Base-by-base conservation (phyloP, 805 yeast species). In the Barnettozyma californica region DNA sequence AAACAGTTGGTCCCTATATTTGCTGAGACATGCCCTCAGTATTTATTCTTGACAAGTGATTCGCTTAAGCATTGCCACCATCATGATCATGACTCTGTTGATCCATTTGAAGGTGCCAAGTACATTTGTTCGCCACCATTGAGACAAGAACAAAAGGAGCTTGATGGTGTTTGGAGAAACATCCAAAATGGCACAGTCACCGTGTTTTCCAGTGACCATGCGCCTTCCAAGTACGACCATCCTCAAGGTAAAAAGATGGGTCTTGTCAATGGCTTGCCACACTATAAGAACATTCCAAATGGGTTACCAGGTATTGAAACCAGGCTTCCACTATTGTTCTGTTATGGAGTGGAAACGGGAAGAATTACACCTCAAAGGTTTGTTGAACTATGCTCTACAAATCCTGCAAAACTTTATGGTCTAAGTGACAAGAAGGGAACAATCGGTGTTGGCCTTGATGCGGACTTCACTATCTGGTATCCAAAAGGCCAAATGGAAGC, bases 11-110 rank as follows among this genome's bases (percentile, higher is more conserved):
- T 65, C 20, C 77, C 78, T n/a, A 64, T 75, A 4, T 70, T 62
- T 53, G 76, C 77, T 7, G 78, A 75, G 53, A 74, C 80, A 1
- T 75, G 80, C 52, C 78, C 79, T 10, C 80, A 75, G 60, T 75
- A 75, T 51, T 57, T 74, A 26, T 69, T 73, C 47, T 54, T 75
- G 23, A 71, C 76, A 3, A 67, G 71, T 29, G 74, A 70, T 35
- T 61, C 60, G 20, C 53, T 71, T 46, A 64, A 65, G 46, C 59
- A 59, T 14, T 56, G 61, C 20, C 57, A 58, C 33, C 58, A 62
- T 45, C 60, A 64, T 47, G 43, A 50, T 16, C 55, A 62, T 33
- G 52, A 46, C 3, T 26, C 7, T 13, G 57, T 54, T 8, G 76
- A 71, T 45, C 46, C 55, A 11, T 75, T 73, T 52, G 71, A 68